Base-by-base conservation (phyloP, 169 alveolate species). In the Babesia gibsoni region DNA sequence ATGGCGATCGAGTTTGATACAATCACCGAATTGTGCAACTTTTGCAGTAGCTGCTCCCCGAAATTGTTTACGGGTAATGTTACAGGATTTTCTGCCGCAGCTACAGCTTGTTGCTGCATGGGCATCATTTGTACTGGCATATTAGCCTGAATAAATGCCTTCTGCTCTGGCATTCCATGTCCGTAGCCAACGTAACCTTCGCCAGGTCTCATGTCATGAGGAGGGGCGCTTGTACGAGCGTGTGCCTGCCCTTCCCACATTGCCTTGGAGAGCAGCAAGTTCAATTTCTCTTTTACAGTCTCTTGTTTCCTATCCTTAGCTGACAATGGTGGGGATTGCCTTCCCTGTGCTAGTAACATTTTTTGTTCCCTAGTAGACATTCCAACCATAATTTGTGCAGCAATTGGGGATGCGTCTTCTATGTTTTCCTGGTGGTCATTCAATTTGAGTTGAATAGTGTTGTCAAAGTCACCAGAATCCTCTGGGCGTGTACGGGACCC, bases 1-100 rank as follows among this genome's bases (percentile, higher is more conserved):
- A 94, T 83, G 4, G 95, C 97, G 56, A 94, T 89, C 7, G 95
- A 88, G 18, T 96, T 95, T 4, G 96, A 91, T 52, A 94, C 90
- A 45, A 86, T 80, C 41, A 91, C 93, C 32, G 84, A 42, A 32
- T 35, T 48, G 54, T 67, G 88, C 25, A 79, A 52, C 48, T 73
- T 27, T 49, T 73, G 83, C 8, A 57, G 20, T 0, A 46, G 22
- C 23, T 16, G 42, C 56, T 57, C 77, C 4, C 50, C 83, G 43
- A 14, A 63, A 30, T 3, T 52, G 46, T 25, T 27, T 35, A 61
- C 20, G 3, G 57, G 70, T 23, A 18, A 18, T 1, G 37, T 61
- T 14, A 8, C 33, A 8, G 67, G 8, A 16, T 27, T 30, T 35
- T 56, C 36, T n/a, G 23, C 7, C 10, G 49, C 23, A 5, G 23